Evolutionary conservation across 2,329 filamentous ascomycete species (phyloP), one percentile per base, ranked within the genome.

Genomic region (Pyrenophora graminea): DNA sequence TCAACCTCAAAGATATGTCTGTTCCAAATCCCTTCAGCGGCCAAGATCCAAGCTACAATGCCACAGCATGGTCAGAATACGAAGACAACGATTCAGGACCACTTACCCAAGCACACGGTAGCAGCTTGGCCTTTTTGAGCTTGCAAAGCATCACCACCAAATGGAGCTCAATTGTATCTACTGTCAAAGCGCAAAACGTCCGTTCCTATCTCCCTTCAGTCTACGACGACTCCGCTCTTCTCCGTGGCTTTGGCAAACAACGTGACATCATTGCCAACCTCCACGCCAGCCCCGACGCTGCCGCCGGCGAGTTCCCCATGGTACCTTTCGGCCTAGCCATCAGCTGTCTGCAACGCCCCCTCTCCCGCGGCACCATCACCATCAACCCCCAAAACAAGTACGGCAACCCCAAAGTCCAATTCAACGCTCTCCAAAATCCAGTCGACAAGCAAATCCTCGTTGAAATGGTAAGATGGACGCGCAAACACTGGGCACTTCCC

Each of bases 331-430:
- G 64, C 6, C 58, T 62, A 6, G 61, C 64, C 6, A 60, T 62
- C 15, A 56, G 53, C 19, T 53, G 60, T 0, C 42, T 65, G 23
- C 59, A 66, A 36, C 63, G 64, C 5, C 61, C 66, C 0, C 51
- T 68, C 15, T 66, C 63, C 0, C 72, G 74, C 34, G 75, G 74
- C 18, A 72, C 69, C 13, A 64, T 76, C 44, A 70, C 64, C 3
- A 59, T 76, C 42, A 64, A 75, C 51, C 66, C 70, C 1, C 62
- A 63, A 8, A 63, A 75, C 51, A 71, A 71, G 3, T 52, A 58
- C 13, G 62, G 57, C 3, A 56, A 51, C 2, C 73, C 73, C 2
- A 39, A 74, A 6, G 61, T 75, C 6, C 56, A 71, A 31, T 73
- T 62, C 51, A 68, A 68, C 45, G 63, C 72, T 1, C 67, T 63